A percentile compares a stretch with the other conserved stretches of the same genome.
phyloP scores from a whole-genome alignment of 2,329 filamentous ascomycete species.

The Thermothelomyces thermophilus region DNA sequence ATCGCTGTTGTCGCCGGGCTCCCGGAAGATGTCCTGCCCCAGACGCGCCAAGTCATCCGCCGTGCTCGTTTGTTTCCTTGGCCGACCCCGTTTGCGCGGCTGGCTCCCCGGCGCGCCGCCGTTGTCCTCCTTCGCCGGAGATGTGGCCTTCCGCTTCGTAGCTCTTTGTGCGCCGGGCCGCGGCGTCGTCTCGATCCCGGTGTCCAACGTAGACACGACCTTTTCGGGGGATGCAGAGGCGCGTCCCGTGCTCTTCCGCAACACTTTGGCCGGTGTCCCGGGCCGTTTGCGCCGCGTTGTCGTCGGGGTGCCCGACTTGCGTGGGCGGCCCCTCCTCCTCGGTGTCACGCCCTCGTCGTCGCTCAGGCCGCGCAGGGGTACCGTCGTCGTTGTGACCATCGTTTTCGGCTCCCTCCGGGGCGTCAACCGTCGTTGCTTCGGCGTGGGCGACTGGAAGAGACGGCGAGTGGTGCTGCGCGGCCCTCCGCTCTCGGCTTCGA shows the following conservation, averaged over 20 bases:
- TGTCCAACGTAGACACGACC: conserved; percentile 23
- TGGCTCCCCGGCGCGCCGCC: conserved; percentile 19
- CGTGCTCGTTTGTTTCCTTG: conserved; percentile 22
- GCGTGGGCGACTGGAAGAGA: conserved; percentile 40
- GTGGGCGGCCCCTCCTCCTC: conserved; percentile 40
- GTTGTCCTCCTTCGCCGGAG: conserved; percentile 26
- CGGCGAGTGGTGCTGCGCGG: conserved; percentile 31
- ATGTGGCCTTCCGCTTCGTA: conserved; percentile 25
- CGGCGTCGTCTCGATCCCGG: conserved; percentile 28
- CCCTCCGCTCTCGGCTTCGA: conserved; percentile 42
- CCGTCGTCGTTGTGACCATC: conserved; percentile 43
- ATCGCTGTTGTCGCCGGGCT: conserved; percentile 9
- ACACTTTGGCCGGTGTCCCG: conserved; percentile 34
- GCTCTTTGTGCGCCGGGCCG: conserved; percentile 16
- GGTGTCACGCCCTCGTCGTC: conserved; percentile 39
- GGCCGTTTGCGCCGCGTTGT: conserved; percentile 36
- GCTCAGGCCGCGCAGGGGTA: conserved; percentile 42
- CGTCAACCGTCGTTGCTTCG: conserved; percentile 28
- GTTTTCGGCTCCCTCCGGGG: conserved; percentile 27
- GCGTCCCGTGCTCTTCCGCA: conserved; percentile 2
- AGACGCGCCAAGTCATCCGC: conserved; percentile 25
- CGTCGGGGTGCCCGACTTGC: conserved; percentile 48
- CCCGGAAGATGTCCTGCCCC: conserved; percentile 19
- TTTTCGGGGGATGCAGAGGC: conserved; percentile 12
- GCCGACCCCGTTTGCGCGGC: conserved; percentile 30